Evolutionary conservation across 2,329 filamentous ascomycete genomes (phyloP).

Genomic region (Dryadomyces sulphureus): DNA sequence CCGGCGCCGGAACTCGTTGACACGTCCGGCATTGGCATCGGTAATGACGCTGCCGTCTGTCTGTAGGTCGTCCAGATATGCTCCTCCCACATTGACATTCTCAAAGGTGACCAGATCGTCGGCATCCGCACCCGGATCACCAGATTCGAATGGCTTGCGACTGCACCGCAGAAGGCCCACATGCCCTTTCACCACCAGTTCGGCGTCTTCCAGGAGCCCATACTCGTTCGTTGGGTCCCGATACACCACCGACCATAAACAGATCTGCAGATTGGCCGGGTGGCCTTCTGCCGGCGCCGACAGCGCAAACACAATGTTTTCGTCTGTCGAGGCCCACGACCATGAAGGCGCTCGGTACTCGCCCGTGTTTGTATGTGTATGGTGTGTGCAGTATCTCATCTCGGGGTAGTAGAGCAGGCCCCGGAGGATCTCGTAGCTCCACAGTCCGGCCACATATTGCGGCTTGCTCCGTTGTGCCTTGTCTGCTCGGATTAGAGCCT

Average conservation of each 20-base stretch:
- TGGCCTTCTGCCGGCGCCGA: background rate
- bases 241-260: background rate
- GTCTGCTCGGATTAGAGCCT: background rate
- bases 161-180: background rate
- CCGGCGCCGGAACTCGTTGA: background rate
- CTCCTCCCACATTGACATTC: too few relatives aligned
- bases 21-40: too few relatives aligned
- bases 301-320: background rate
- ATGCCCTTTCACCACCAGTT: background rate
- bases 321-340: conserved; percentile 5
- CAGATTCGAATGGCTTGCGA: background rate
- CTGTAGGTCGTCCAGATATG: too few relatives aligned
- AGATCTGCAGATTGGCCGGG: background rate
- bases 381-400: background rate
- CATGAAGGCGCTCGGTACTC: conserved; percentile 5
- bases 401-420: conserved; percentile 1
- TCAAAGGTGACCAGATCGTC: too few relatives aligned
- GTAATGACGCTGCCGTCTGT: too few relatives aligned
- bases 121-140: background rate
- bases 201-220: background rate
- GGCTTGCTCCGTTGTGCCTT: too few relatives aligned
- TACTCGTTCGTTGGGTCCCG: conserved; percentile 1
- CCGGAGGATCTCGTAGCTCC: conserved; percentile 1
- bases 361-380: background rate
- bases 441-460: conserved; percentile 3